Percentiles rank a stretch among this genome's conserved stretches.
Evolutionary conservation across 2,329 filamentous ascomycete species (phyloP).

Genomic region (Coniochaeta ligniaria): DNA sequence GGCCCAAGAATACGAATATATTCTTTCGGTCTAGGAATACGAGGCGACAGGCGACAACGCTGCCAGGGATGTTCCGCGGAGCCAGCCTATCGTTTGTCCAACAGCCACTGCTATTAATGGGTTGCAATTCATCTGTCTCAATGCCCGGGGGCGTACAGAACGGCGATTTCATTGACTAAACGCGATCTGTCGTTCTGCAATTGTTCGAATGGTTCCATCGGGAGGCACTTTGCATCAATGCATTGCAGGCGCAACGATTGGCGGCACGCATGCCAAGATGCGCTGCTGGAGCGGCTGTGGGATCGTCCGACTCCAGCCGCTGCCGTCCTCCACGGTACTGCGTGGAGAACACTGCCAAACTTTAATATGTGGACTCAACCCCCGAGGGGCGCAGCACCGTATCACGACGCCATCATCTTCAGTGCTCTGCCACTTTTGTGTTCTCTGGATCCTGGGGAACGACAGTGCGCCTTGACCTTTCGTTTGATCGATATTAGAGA

Average conservation of each 20-base stretch:
- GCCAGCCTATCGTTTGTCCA: not conserved
- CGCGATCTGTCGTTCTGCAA: not conserved
- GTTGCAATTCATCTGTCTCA: not conserved
- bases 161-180: not conserved
- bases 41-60: not conserved
- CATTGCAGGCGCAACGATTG: not conserved
- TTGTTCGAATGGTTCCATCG: not conserved
- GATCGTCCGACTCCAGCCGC: not conserved
- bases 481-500: not conserved
- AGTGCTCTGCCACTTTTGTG: not conserved
- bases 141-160: not conserved
- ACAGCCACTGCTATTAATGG: not conserved
- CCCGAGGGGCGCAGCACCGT: not conserved
- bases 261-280: not conserved
- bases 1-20: not conserved
- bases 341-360: not conserved
- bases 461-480: not conserved
- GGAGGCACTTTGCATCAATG: not conserved
- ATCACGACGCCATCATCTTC: not conserved
- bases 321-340: not conserved
- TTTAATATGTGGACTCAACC: not conserved
- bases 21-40: not conserved
- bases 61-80: not conserved
- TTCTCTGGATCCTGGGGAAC: not conserved
- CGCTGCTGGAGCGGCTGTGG: not conserved